These are phyloP conservation scores for Tolypocladium cylindrosporum DNA, from an alignment of 2,329 filamentous ascomycete genomes.

Conservation along the genomic window DNA sequence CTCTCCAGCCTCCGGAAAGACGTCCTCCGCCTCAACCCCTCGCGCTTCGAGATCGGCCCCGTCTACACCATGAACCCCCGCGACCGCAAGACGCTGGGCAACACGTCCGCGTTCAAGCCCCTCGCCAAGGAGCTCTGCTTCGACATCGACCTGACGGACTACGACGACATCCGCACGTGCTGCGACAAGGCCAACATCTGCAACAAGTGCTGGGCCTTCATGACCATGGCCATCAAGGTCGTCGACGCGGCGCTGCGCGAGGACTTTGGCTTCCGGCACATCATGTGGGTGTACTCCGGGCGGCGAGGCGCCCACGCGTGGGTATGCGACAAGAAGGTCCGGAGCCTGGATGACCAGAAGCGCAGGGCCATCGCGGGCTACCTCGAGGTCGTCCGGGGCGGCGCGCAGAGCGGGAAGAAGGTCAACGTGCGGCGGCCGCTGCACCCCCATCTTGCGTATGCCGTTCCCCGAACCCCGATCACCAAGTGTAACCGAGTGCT, in stretches of 20 bases:
- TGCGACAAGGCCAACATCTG: conserved; percentile 93
- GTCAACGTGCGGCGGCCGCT: conserved; percentile 77
- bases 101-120: conserved; percentile 73
- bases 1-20: conserved; percentile 69
- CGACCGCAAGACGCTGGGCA: conserved; percentile 80
- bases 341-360: conserved; percentile 76
- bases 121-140: conserved; percentile 92
- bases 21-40: conserved; percentile 76
- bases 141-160: conserved; percentile 98
- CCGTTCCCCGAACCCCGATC: conserved; percentile 1
- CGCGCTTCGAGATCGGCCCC: conserved; percentile 97
- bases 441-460: conserved; percentile 75
- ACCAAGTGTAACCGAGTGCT: conserved; percentile 4
- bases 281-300: conserved; percentile 97
- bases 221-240: conserved; percentile 95
- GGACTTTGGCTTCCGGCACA: conserved; percentile 94
- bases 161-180: conserved; percentile 93
- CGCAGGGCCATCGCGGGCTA: conserved; percentile 80
- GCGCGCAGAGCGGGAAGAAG: conserved; percentile 75
- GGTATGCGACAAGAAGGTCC: conserved; percentile 86
- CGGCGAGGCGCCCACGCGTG: conserved; percentile 94
- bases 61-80: conserved; percentile 90
- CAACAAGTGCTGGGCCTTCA: conserved; percentile 89
- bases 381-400: conserved; percentile 80
- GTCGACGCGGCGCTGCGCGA: conserved; percentile 79